These are phyloP conservation scores for Rosa multiflora DNA, from an alignment of 306 rosid species.

Conservation along the genomic window DNA sequence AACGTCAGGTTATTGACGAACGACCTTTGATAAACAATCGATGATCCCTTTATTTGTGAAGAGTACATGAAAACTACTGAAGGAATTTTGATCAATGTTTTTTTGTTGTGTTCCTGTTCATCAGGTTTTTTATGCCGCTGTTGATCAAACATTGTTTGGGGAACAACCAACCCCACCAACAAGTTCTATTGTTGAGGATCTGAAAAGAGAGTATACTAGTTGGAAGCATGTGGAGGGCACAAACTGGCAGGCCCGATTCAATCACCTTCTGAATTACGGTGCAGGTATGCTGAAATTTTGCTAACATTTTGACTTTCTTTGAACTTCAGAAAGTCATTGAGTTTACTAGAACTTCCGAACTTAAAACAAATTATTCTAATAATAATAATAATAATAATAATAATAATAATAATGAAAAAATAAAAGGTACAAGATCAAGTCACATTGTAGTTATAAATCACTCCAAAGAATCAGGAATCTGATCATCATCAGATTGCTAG, in stretches of 20 bases:
- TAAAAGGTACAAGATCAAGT: neutral
- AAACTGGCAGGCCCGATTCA: slow-evolving; percentile 84
- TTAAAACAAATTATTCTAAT: no score
- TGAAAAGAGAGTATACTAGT: slow-evolving; percentile 67
- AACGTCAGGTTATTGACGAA: slow-evolving; percentile 67
- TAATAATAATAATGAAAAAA: no score
- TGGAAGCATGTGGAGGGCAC: slow-evolving; percentile 86
- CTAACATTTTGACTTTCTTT: neutral
- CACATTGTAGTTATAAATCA: neutral
- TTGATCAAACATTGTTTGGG: slow-evolving; percentile 78
- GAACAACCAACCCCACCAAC: slow-evolving; percentile 53
- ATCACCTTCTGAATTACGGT: slow-evolving; percentile 86
- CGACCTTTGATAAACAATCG: neutral
- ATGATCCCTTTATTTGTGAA: neutral
- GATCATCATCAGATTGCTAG: neutral
- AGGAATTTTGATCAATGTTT: slow-evolving; percentile 9
- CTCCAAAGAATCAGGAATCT: neutral
- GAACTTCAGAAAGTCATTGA: neutral
- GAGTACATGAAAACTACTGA: slow-evolving; percentile 10
- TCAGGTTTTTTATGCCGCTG: slow-evolving; percentile 73
- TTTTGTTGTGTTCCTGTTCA: slow-evolving; percentile 20
- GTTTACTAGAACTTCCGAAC: neutral
- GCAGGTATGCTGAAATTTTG: slow-evolving; percentile 72
- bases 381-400: no score
- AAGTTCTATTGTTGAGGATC: slow-evolving; percentile 58